These are phyloP conservation scores for Trypanosoma mega DNA, from an alignment of 208 protist genomes.

Conservation along the genomic window DNA sequence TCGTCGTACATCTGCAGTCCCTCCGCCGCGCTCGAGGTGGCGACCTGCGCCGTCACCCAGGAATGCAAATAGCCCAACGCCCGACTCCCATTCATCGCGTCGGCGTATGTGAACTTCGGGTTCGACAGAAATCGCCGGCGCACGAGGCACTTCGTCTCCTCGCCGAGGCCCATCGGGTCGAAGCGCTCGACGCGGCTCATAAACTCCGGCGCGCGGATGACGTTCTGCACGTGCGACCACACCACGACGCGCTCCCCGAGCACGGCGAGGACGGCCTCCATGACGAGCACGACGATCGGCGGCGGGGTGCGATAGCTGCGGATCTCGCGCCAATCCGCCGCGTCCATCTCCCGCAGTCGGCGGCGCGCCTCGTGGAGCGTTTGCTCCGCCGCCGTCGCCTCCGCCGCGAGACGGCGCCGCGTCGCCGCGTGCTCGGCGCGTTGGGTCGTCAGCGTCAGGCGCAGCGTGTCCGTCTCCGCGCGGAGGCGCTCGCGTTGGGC, in stretches of 20 bases:
- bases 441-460: slow-evolving; percentile 21
- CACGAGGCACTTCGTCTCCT: slow-evolving; percentile 13
- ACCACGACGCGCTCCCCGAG: slow-evolving; percentile 29
- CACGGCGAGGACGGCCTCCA: slow-evolving; percentile 37
- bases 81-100: slow-evolving; percentile 49
- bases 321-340: slow-evolving; percentile 57
- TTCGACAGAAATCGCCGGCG: slow-evolving; percentile 36
- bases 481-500: slow-evolving; percentile 23
- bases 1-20: slow-evolving; percentile 43
- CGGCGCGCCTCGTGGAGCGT: slow-evolving; percentile 25
- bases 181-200: slow-evolving; percentile 32
- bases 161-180: slow-evolving; percentile 33
- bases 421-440: slow-evolving; percentile 21
- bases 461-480: slow-evolving; percentile 28
- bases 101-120: slow-evolving; percentile 44
- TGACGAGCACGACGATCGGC: slow-evolving; percentile 43
- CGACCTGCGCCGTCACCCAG: slow-evolving; percentile 46
- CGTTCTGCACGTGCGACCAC: slow-evolving; percentile 31
- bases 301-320: slow-evolving; percentile 58
- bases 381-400: slow-evolving; percentile 20
- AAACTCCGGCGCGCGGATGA: slow-evolving; percentile 41
- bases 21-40: slow-evolving; percentile 29
- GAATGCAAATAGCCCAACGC: slow-evolving; percentile 47
- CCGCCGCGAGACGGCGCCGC: slow-evolving; percentile 13
- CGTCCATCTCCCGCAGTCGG: slow-evolving; percentile 34